Conservation (phyloP, 2,329 filamentous ascomycete species). For the Sporothrix protearum region DNA sequence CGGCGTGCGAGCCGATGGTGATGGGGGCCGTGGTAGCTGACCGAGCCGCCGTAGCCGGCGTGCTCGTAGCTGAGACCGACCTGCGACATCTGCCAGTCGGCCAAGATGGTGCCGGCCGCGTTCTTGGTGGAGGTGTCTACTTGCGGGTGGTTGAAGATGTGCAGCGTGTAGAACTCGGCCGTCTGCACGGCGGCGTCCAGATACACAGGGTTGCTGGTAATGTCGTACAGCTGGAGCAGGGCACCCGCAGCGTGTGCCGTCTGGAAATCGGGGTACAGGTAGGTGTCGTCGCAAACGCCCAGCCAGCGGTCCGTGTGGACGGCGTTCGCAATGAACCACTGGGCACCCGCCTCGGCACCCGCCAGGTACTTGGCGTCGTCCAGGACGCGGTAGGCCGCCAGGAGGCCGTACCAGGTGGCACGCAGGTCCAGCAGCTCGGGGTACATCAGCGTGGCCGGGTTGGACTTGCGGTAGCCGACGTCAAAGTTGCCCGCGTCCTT, state of each 20-base stretch:
- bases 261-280: constrained; percentile 23
- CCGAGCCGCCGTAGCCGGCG: constrained; percentile 23
- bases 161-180: constrained; percentile 24
- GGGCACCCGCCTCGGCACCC: constrained; percentile 21
- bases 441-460: constrained; percentile 22
- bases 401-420: constrained; percentile 26
- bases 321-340: constrained; percentile 20
- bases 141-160: constrained; percentile 26
- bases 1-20: constrained; percentile 23
- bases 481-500: constrained; percentile 21
- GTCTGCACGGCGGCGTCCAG: constrained; percentile 20
- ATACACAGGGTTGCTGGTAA: constrained; percentile 13
- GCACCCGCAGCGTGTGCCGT: constrained; percentile 22
- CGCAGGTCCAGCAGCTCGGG: constrained; percentile 23
- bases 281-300: constrained; percentile 24
- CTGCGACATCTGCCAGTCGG: constrained; percentile 26
- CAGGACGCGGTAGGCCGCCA: constrained; percentile 22
- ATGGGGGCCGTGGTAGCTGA: constrained; percentile 23
- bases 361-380: constrained; percentile 20
- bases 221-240: constrained; percentile 24
- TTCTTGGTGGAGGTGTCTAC: constrained; percentile 16
- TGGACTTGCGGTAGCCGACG: constrained; percentile 23
- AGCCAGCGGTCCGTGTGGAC: constrained; percentile 24
- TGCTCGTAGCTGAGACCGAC: constrained; percentile 25
- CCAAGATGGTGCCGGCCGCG: background rate